Base-by-base conservation (phyloP, 306 rosid species). In the Fragaria ananassa region DNA sequence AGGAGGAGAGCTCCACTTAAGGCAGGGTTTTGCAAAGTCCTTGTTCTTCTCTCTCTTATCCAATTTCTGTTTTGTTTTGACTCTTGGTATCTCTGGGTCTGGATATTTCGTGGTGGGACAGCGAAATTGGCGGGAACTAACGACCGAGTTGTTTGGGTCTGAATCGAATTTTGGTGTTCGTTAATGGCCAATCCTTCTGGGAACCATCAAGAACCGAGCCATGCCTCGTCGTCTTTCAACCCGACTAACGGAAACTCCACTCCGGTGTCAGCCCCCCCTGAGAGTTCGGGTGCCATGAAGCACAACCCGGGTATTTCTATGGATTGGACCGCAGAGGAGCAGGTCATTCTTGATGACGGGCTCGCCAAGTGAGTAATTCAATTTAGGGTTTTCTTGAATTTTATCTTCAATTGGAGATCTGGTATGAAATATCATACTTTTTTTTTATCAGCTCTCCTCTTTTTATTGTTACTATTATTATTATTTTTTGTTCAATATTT, bases 261-360 rank as follows among this genome's bases (percentile, higher is more conserved):
- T 8, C 83, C 83, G 12, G 87, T 63, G 57, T 45, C 84, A 11
- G 91, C 79, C 5, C 14, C 62, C 9, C 88, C 91, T 3, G 97
- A 95, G 47, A 86, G 50, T 46, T 46, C 18, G 7, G 10, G 79
- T 25, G 85, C 91, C 65, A 82, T 89, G 97, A 95, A 91, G 86
- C 99, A 95, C 83, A 92, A 92, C 83, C 99, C 99, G 8, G 99
- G 97, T 13, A 86, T 95, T 60, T 82, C 96, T 9, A 83, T 81
- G 88, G 96, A 92, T 74, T 92, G 99, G 99, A 88, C 86, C 13
- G 13, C 91, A 0, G 99, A 95, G 14, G 99, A 92, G 80, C 99
- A 95, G 86, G 58, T 88, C 63, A 80, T 82, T 50, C 97, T 95
- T 3, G 99, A 92, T 54, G 92, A 92, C 1, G 97, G 97, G 41